phyloP scores from a whole-genome alignment of 208 protist genomes.

The Trichomonas tenax region DNA sequence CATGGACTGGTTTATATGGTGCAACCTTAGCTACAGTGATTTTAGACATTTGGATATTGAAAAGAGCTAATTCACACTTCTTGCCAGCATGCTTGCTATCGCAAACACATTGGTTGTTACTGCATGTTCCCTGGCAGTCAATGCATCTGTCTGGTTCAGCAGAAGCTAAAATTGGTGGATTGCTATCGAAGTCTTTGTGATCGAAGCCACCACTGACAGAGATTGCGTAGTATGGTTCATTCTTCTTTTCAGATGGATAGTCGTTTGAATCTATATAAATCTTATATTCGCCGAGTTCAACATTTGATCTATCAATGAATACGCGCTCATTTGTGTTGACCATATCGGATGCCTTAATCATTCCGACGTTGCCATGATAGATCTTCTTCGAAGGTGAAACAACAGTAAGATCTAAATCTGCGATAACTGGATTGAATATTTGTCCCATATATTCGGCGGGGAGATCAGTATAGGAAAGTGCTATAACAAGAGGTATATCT shows the following conservation, averaged over 20 bases:
- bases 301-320: not conserved
- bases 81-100: not conserved
- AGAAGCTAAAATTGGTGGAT: not conserved
- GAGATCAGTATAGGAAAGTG: not conserved
- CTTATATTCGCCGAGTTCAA: not conserved
- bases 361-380: not conserved
- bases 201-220: not conserved
- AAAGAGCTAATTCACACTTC: not conserved
- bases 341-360: not conserved
- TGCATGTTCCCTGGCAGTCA: not conserved
- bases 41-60: not conserved
- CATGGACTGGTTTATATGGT: no score
- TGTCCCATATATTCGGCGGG: not conserved
- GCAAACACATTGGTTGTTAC: not conserved
- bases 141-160: not conserved
- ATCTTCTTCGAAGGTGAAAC: not conserved
- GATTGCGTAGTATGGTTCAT: not conserved
- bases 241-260: not conserved
- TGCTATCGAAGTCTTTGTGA: not conserved
- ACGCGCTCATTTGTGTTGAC: not conserved
- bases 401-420: not conserved
- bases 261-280: not conserved
- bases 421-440: not conserved
- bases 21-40: no score
- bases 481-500: not conserved